A percentile compares a stretch with the other conserved stretches of the same genome.
Conservation (phyloP, 2,329 filamentous ascomycete species). For the Podosphaera leucotricha region DNA sequence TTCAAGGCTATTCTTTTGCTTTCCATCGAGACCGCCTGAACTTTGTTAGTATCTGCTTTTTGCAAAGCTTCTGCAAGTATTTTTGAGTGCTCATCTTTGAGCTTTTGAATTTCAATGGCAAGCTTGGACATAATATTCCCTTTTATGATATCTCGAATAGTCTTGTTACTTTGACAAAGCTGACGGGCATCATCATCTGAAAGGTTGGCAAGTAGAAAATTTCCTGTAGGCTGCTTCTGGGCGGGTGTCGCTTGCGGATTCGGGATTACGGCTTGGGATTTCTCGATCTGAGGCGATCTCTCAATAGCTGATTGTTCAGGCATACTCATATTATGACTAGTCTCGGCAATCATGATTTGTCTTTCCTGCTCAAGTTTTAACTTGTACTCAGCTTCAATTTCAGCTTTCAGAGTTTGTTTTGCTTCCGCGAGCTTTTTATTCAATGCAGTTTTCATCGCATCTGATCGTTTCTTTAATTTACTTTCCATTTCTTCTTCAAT, state of each 20-base stretch:
- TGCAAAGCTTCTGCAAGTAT: conserved; percentile 29
- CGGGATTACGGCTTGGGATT: conserved; percentile 2
- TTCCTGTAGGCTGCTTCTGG: conserved; percentile 4
- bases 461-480: conserved; percentile 39
- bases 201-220: conserved; percentile 17
- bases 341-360: conserved; percentile 35
- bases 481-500: conserved; percentile 37
- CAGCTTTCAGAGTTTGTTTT: conserved; percentile 27
- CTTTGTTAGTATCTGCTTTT: conserved; percentile 12
- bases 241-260: conserved; percentile 9
- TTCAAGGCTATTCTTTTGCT: conserved; percentile 52
- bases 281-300: conserved; percentile 17
- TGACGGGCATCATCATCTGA: conserved; percentile 32
- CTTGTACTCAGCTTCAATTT: conserved; percentile 22
- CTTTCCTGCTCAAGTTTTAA: conserved; percentile 37
- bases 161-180: conserved; percentile 28
- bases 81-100: conserved; percentile 25
- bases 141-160: conserved; percentile 22
- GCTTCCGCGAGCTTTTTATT: conserved; percentile 42
- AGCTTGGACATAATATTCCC: conserved; percentile 48
- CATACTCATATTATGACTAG: conserved; percentile 10
- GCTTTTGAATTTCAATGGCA: conserved; percentile 36
- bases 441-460: conserved; percentile 43
- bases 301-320: conserved; percentile 15
- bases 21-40: conserved; percentile 43